Base-by-base conservation (phyloP, 331 rosid species). In the Phaseolus coccineus region DNA sequence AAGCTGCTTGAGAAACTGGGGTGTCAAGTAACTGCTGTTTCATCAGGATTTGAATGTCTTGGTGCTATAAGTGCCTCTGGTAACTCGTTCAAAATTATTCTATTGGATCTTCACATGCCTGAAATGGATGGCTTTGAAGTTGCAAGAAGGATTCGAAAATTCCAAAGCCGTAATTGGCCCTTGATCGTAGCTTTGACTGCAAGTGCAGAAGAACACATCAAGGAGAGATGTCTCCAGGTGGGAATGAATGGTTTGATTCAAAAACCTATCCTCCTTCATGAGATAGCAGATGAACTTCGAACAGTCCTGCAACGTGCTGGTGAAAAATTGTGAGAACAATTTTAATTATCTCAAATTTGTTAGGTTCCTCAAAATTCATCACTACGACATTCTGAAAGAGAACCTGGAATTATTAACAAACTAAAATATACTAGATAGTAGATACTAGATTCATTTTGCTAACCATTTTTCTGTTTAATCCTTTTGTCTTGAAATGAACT, bases 31-130 rank as follows among this genome's bases (percentile, higher is more conserved):
- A 86, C 82, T 9, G 84, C 92, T 6, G 94, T 93, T 74, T 85
- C 98, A 4, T 91, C 98, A 0, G 98, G 97, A 66, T 83, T 90
- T 5, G 93, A 90, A 33, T 93, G 98, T 80, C 87, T 93, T 9
- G 64, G 74, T 42, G 90, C 90, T 3, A 67, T 91, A 37, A 85
- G 75, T 22, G 80, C 87, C 1, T 79, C 90, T 0, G 88, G 87
- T 25, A 86, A 81, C 51, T 50, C 89, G 0, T 84, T 75, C 80
- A 83, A 82, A 37, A 75, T 93, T 5, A 83, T 90, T 59, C 85
- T 93, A 15, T 70, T 93, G 80, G 98, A 93, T 86, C 94, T 91
- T 80, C 95, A 93, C 67, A 90, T 93, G 98, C 98, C 98, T 61
- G 93, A 88, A 82, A 86, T 93, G 86, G 97, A 93, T 72, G 98